Conservation (phyloP, 2,329 filamentous ascomycete species). For the Verticillium isaacii region DNA sequence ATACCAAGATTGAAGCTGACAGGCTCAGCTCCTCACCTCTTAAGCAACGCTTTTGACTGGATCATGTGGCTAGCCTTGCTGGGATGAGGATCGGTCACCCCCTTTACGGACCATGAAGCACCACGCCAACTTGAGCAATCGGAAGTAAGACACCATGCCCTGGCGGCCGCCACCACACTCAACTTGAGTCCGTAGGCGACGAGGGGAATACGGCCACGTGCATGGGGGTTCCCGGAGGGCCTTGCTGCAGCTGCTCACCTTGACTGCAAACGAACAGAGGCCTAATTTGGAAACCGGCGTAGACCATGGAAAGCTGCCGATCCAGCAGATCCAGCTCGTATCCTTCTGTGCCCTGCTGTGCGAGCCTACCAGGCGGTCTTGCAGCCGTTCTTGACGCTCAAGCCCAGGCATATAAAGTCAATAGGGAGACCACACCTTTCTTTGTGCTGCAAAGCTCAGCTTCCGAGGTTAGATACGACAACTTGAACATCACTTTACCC, state of each 20-base stretch:
- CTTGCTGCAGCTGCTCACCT: background rate
- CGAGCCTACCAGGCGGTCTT: background rate
- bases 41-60: background rate
- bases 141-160: constrained; percentile 2
- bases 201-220: background rate
- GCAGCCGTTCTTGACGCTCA: background rate
- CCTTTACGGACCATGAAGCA: background rate
- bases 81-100: background rate
- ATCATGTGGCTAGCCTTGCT: background rate
- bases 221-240: background rate
- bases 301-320: background rate
- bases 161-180: background rate
- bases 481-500: background rate
- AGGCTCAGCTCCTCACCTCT: background rate
- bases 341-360: background rate
- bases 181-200: background rate
- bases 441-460: background rate
- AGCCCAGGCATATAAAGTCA: background rate
- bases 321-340: constrained; percentile 1
- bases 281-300: background rate
- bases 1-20: background rate
- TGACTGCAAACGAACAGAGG: background rate
- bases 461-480: background rate
- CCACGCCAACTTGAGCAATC: background rate
- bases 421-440: background rate